phyloP scores from a whole-genome alignment of 176 grass and related monocot genomes.

The Oryza punctata region DNA sequence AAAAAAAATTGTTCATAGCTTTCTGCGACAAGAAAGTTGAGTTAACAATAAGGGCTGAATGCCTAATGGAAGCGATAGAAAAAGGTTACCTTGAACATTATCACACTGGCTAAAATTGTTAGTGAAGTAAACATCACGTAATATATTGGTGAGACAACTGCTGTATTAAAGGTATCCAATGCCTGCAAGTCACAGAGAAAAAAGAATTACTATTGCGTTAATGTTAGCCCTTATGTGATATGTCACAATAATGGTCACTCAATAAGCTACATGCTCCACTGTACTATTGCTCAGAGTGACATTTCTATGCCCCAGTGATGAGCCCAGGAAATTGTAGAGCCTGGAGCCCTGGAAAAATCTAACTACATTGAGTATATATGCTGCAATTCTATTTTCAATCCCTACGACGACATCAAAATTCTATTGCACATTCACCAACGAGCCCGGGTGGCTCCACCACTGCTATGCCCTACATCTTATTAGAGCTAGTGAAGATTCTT shows the following conservation, averaged over 20 bases:
- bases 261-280: not conserved
- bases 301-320: too few relatives aligned
- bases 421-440: too few relatives aligned
- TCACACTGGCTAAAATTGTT: slow-evolving; percentile 85
- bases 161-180: slow-evolving; percentile 86
- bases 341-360: too few relatives aligned
- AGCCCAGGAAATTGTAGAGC: too few relatives aligned
- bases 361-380: too few relatives aligned
- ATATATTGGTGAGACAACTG: slow-evolving; percentile 87
- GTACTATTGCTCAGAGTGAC: too few relatives aligned
- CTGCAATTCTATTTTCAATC: too few relatives aligned
- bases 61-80: slow-evolving; percentile 1
- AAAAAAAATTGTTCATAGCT: not conserved
- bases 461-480: not conserved
- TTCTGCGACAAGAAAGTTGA: slow-evolving; percentile 25
- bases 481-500: not conserved
- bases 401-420: too few relatives aligned
- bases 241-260: not conserved
- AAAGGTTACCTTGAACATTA: slow-evolving; percentile 81
- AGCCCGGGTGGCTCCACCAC: too few relatives aligned
- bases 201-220: slow-evolving; percentile 6
- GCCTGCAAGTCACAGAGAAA: slow-evolving; percentile 59
- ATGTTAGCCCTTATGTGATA: slow-evolving; percentile 2
- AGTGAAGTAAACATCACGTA: slow-evolving; percentile 92
- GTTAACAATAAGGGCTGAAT: not conserved